Conservation (phyloP, 352 stramenopile genomes). For the Pythium insidiosum region DNA sequence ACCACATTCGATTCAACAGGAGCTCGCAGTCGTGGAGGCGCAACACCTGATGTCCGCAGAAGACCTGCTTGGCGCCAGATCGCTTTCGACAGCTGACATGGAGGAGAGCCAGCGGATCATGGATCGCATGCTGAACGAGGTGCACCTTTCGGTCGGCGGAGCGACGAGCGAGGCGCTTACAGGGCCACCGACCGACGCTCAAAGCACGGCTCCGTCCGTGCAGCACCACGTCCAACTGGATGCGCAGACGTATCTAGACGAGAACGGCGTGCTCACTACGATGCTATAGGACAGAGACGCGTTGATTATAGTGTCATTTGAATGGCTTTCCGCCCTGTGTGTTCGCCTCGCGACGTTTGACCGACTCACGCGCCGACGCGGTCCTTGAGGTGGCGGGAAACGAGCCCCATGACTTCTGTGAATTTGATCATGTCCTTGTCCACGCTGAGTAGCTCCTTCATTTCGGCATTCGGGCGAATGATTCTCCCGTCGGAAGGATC, state of each 20-base stretch:
- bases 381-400: conserved; percentile 60
- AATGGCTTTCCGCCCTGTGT: too few species aligned
- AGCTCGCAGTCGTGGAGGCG: background rate
- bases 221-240: conserved; percentile 21
- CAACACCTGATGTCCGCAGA: conserved; percentile 25
- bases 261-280: conserved; percentile 59
- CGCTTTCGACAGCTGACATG: conserved; percentile 34
- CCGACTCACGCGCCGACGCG: background rate
- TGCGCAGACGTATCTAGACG: conserved; percentile 61
- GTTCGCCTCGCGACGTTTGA: background rate
- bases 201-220: too few species aligned
- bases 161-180: too few species aligned
- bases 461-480: conserved; percentile 57
- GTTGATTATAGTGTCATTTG: too few species aligned
- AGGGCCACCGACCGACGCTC: too few species aligned
- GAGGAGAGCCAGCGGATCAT: conserved; percentile 76
- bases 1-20: background rate
- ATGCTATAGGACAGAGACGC: too few species aligned
- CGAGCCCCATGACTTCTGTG: conserved; percentile 59
- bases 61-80: conserved; percentile 30
- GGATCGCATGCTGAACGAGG: conserved; percentile 71
- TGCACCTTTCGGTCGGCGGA: conserved; percentile 46
- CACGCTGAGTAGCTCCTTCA: conserved; percentile 59
- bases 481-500: conserved; percentile 58
- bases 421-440: conserved; percentile 59